Evolutionary conservation across 345 rosid species (phyloP).

Genomic region (Chamaenerion angustifolium): DNA sequence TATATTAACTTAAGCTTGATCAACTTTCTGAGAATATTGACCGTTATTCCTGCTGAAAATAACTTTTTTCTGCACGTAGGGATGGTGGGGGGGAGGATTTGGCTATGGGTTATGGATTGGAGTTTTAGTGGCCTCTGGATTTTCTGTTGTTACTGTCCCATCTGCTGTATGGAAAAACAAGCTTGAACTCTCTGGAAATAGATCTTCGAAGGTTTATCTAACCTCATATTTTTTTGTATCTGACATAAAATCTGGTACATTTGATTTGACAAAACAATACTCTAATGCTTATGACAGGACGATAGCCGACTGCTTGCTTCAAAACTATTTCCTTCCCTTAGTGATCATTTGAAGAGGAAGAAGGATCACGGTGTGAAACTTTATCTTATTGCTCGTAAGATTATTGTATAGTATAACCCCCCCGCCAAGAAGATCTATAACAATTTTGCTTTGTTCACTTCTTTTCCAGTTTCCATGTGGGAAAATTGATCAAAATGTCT

Average conservation of each 20-base stretch:
- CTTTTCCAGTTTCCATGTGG: too few species aligned
- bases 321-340: constrained; percentile 55
- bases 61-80: constrained; percentile 26
- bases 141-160: constrained; percentile 73
- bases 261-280: background rate
- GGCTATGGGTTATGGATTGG: constrained; percentile 91
- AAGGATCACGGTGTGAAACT: constrained; percentile 61
- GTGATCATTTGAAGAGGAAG: constrained; percentile 46
- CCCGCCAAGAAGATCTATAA: too few species aligned
- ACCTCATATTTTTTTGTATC: background rate
- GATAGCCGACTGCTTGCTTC: constrained; percentile 74
- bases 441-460: too few species aligned
- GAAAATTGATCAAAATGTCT: too few species aligned
- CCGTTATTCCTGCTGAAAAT: constrained; percentile 4
- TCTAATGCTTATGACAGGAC: constrained; percentile 40
- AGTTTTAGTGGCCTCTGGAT: constrained; percentile 70
- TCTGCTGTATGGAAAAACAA: constrained; percentile 62
- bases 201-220: constrained; percentile 36
- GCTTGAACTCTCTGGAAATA: constrained; percentile 41
- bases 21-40: background rate
- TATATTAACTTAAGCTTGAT: too few species aligned
- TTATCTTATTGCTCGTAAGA: background rate
- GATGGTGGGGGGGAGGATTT: constrained; percentile 95
- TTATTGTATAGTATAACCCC: background rate
- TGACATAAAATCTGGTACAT: too few species aligned